Base-by-base conservation (phyloP, 2,329 filamentous ascomycete genomes). In the Alternaria panax region DNA sequence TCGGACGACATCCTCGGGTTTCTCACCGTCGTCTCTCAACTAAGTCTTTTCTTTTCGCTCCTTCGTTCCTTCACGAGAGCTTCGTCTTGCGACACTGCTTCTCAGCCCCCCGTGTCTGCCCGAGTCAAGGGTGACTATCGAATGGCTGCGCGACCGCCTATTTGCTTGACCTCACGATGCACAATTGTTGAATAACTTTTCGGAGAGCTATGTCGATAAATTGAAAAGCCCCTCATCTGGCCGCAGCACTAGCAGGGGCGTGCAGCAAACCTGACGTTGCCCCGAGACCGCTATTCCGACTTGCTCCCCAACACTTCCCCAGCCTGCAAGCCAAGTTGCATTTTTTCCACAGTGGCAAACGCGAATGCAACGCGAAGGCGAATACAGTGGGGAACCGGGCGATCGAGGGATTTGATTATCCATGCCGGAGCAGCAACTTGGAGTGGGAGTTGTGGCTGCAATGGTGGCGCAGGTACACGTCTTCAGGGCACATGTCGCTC, bases 111-210 rank as follows among this genome's bases (percentile, higher is more conserved):
- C 40, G 18, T 34, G 22, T 56, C 45, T 28, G 36, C 54, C 41
- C 45, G 46, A 47, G 32, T 41, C 52, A 43, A 54, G 8, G 20
- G 22, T 14, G 14, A 43, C 43, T 46, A 54, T 54, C 51, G 55
- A 59, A 43, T 54, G 25, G 59, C 40, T 50, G n/a, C 28, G 27
- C 34, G 40, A 51, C 40, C 40, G 30, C 38, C 52, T 32, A 38
- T 61, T 40, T 59, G 28, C 18, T 53, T 42, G 41, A 52, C 34
- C 59, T 57, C 63, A 67, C 60, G 60, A 68, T 71, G 68, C 69
- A 72, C 67, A 71, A 70, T 61, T 73, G 73, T 71, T 73, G 72
- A 64, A 59, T 61, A 62, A 63, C 43, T 64, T 61, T 59, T 56
- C 34, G 48, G 20, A 61, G 41, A 69, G 68, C 68, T 69, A 69